Evolutionary conservation across 495 filamentous ascomycete species (phyloP).

Genomic region (Lindgomyces ingoldianus): DNA sequence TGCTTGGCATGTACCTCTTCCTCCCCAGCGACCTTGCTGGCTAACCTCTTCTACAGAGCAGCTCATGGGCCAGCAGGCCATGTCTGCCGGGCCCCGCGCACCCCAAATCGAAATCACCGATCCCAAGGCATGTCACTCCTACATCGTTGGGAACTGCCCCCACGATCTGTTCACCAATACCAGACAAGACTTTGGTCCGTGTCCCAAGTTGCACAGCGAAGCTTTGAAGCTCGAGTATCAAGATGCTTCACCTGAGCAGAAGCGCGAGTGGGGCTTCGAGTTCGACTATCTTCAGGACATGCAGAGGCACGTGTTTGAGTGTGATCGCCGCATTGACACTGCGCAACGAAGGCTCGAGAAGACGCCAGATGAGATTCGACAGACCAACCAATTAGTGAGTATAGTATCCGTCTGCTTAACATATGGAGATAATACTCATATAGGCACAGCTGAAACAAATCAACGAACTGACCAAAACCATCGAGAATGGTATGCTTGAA

Average conservation of each 20-base stretch:
- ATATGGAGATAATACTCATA: not conserved
- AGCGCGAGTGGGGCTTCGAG: slow-evolving; percentile 82
- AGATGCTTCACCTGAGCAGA: slow-evolving; percentile 62
- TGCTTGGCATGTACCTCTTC: slow-evolving; percentile 65
- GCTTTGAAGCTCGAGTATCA: slow-evolving; percentile 87
- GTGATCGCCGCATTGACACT: slow-evolving; percentile 87
- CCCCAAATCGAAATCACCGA: slow-evolving; percentile 86
- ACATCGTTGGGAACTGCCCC: slow-evolving; percentile 89
- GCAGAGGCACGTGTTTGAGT: slow-evolving; percentile 92
- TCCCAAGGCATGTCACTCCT: slow-evolving; percentile 91
- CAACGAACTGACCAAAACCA: slow-evolving; percentile 72
- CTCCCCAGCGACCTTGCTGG: not conserved
- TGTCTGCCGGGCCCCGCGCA: slow-evolving; percentile 71
- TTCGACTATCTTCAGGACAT: slow-evolving; percentile 96
- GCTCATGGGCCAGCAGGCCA: slow-evolving; percentile 80
- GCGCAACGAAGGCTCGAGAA: slow-evolving; percentile 92
- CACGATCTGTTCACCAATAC: slow-evolving; percentile 99
- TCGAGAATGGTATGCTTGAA: slow-evolving; percentile 82
- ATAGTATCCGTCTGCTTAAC: not conserved
- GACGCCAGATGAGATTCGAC: slow-evolving; percentile 94
- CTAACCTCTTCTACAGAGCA: slow-evolving; percentile 42
- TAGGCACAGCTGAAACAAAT: slow-evolving; percentile 71
- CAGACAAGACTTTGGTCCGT: slow-evolving; percentile 93
- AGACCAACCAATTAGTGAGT: slow-evolving; percentile 82
- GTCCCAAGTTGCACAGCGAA: slow-evolving; percentile 87